Evolutionary conservation across 2,329 filamentous ascomycete genomes (phyloP).

Genomic region (Fusarium nematophilum): DNA sequence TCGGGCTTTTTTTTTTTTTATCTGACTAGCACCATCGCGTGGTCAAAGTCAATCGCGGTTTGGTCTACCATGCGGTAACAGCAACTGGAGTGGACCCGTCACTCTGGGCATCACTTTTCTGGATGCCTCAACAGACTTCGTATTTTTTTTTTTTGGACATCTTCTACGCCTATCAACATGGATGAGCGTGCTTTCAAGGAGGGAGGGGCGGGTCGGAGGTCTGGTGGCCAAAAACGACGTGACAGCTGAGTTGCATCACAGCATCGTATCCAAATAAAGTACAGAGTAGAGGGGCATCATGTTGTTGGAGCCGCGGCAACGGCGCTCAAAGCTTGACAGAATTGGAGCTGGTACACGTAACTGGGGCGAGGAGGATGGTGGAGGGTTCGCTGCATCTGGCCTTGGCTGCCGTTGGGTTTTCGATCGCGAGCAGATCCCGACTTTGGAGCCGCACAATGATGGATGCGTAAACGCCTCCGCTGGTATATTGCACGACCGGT

Average conservation of each 20-base stretch:
- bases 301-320: conserved; percentile 1
- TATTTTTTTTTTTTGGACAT: conserved; percentile 6
- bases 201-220: too few species aligned
- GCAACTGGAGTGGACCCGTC: too few species aligned
- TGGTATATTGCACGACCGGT: too few species aligned
- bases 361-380: conserved; percentile 17
- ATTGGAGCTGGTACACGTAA: conserved; percentile 1
- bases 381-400: conserved; percentile 8
- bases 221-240: conserved; percentile 17
- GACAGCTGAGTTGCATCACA: conserved; percentile 6
- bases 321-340: conserved; percentile 1
- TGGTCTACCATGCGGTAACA: too few species aligned
- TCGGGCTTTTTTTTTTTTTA: too few species aligned
- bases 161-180: neutral
- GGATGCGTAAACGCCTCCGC: neutral
- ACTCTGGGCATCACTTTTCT: too few species aligned
- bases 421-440: too few species aligned
- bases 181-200: too few species aligned
- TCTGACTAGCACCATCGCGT: too few species aligned
- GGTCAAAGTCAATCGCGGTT: too few species aligned
- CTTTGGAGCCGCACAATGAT: neutral
- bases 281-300: neutral
- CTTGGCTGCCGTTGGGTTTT: conserved; percentile 5
- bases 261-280: conserved; percentile 34
- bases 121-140: conserved; percentile 9